These are phyloP conservation scores for Corrigiola litoralis DNA, from an alignment of 179 eudicot species.

Conservation along the genomic window DNA sequence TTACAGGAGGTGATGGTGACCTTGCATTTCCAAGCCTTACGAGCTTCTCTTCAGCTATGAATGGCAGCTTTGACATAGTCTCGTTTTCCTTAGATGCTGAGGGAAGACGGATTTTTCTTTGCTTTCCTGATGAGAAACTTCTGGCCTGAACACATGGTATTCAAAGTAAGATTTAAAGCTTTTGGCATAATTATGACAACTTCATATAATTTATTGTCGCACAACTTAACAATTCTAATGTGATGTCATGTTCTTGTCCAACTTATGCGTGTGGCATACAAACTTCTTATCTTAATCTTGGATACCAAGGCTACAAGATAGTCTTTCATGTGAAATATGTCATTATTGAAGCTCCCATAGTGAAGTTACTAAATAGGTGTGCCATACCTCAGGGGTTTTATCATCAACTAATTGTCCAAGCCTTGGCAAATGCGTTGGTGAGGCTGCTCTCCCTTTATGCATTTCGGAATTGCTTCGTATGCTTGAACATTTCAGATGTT, in stretches of 20 bases:
- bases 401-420: conserved; percentile 37
- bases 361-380: not conserved
- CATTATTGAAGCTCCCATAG: not conserved
- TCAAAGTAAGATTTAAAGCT: not conserved
- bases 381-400: conserved; percentile 56
- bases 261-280: not conserved
- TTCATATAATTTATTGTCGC: not conserved
- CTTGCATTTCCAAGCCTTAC: conserved; percentile 35
- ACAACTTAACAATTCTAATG: too few species aligned
- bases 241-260: not conserved
- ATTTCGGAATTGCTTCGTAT: conserved; percentile 31
- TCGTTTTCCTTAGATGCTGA: conserved; percentile 59
- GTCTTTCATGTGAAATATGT: not conserved
- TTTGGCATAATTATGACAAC: not conserved
- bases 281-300: not conserved
- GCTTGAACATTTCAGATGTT: conserved; percentile 46
- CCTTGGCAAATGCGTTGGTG: conserved; percentile 59
- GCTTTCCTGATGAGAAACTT: conserved; percentile 74
- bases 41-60: conserved; percentile 52
- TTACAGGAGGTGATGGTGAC: conserved; percentile 81
- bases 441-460: conserved; percentile 45
- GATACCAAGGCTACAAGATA: not conserved
- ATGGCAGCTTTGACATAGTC: conserved; percentile 42
- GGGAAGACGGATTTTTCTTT: conserved; percentile 55
- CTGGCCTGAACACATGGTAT: conserved; percentile 46